Conservation (phyloP, 1,139 yeast species). For the Pichia sp. region DNA sequence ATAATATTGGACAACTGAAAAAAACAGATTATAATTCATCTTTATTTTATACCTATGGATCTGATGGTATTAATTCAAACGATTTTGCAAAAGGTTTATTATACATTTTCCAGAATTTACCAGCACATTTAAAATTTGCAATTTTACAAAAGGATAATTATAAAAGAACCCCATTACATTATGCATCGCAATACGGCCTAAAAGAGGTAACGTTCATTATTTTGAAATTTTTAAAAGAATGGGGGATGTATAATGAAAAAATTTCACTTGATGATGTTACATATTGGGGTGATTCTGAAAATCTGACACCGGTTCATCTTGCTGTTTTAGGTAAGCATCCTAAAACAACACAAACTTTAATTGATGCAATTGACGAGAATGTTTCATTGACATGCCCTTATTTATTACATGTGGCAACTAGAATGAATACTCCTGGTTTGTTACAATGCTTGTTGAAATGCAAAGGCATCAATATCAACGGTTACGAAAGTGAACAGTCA, state of each 20-base stretch:
- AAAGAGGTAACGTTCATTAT: conserved; percentile 55
- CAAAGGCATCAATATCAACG: conserved; percentile 61
- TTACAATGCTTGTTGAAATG: conserved; percentile 48
- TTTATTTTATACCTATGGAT: conserved; percentile 46
- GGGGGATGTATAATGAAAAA: conserved; percentile 44
- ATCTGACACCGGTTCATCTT: conserved; percentile 74
- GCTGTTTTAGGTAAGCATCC: conserved; percentile 84
- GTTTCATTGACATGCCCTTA: conserved; percentile 41
- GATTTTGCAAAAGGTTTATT: conserved; percentile 49
- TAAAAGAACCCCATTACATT: conserved; percentile 81
- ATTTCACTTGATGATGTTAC: conserved; percentile 53
- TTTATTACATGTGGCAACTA: conserved; percentile 62
- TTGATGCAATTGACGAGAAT: conserved; percentile 38
- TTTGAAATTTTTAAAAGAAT: conserved; percentile 43
- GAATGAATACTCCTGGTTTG: conserved; percentile 56
- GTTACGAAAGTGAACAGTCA: conserved; percentile 46
- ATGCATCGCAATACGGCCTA: conserved; percentile 83
- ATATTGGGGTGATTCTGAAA: conserved; percentile 81
- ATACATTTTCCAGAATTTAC: conserved; percentile 48
- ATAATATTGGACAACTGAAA: conserved; percentile 14
- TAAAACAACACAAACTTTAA: conserved; percentile 56
- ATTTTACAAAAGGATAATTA: conserved; percentile 68
- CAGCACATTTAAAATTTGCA: conserved; percentile 45
- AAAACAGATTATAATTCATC: conserved; percentile 31
- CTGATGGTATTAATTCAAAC: conserved; percentile 56